A percentile compares a stretch with the other conserved stretches of the same genome.
phyloP scores from a whole-genome alignment of 2,329 filamentous ascomycete genomes.

The Aspergillus spinulosporus region DNA sequence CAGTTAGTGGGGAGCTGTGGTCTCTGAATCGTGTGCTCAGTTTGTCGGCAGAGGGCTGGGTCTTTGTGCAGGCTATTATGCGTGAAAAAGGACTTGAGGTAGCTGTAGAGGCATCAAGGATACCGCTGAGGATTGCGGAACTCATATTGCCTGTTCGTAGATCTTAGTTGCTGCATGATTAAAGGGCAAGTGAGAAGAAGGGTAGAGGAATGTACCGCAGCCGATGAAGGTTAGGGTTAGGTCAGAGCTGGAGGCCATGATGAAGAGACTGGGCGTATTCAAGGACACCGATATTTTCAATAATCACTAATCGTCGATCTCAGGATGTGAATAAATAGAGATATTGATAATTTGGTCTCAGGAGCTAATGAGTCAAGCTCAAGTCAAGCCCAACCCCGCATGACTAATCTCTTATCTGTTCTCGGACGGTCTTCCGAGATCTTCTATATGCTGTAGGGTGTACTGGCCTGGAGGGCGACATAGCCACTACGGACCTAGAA shows the following conservation, averaged over 20 bases:
- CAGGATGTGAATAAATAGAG: not conserved
- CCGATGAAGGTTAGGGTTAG: conserved; percentile 21
- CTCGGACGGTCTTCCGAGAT: not conserved
- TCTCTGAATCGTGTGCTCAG: conserved; percentile 31
- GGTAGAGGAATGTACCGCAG: conserved; percentile 16
- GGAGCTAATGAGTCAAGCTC: too few relatives aligned
- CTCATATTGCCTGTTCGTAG: conserved; percentile 37
- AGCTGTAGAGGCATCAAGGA: conserved; percentile 30
- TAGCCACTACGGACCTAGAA: too few relatives aligned
- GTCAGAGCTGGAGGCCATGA: conserved; percentile 9
- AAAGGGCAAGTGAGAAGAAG: not conserved
- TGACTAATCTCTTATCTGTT: not conserved
- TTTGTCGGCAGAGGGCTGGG: conserved; percentile 33
- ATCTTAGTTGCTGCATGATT: not conserved
- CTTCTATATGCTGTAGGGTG: too few relatives aligned
- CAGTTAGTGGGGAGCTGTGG: conserved; percentile 27
- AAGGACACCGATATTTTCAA: not conserved
- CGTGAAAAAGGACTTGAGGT: conserved; percentile 1
- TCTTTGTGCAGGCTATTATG: conserved; percentile 46
- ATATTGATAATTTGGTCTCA: not conserved
- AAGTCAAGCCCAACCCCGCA: not conserved
- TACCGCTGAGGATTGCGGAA: conserved; percentile 37
- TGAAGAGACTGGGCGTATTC: not conserved
- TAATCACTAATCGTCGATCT: not conserved
- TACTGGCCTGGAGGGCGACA: too few relatives aligned